Base-by-base conservation (phyloP, 805 yeast genomes). In the Saturnispora saitoi region DNA sequence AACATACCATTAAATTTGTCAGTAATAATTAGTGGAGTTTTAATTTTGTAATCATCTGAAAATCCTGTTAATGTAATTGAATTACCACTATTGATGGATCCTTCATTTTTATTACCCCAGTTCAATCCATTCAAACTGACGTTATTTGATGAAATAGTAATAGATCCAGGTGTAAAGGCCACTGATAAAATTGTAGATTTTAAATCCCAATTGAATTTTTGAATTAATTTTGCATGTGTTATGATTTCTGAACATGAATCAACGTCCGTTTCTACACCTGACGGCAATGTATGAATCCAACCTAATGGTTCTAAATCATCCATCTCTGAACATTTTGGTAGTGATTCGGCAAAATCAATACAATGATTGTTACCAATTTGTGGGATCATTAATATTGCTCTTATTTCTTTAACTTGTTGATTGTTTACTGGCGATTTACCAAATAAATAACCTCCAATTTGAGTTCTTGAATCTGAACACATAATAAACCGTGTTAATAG, bases 251-350 rank as follows among this genome's bases (percentile, higher is more conserved):
- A 66, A 0, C 96, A 80, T 5, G 84, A 70, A 69, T 90, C 74
- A 45, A 72, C 70, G 43, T 76, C 75, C 5, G 48, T 57, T 10
- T 60, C 57, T 15, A 73, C 54, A 34, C 86, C 95, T 17, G 76
- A 77, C 1, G 83, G 73, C 62, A 83, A 88, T 0, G 97, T 86
- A 61, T 91, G 97, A n/a, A 93, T 76, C 95, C 96, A 86, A 1
- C 99, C 99, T 15, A 93, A 64, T 4, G 93, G 76, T 58, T 88
- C 90, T 32, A 87, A 63, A 1, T 77, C 84, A n/a, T 72, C 70
- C 10, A 76, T 56, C 42, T 67, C 68, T 19, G 68, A 66, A 8
- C 67, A 57, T 4, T 66, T 64, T 1, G 83, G 79, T 3, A 73
- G 54, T 26, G 58, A 51, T 0, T 58, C 56, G 4, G 91, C 80